A percentile compares a stretch with the other conserved stretches of the same genome.
Evolutionary conservation across 2,329 filamentous ascomycete species (phyloP).

Genomic region (Aspergillus neotritici): DNA sequence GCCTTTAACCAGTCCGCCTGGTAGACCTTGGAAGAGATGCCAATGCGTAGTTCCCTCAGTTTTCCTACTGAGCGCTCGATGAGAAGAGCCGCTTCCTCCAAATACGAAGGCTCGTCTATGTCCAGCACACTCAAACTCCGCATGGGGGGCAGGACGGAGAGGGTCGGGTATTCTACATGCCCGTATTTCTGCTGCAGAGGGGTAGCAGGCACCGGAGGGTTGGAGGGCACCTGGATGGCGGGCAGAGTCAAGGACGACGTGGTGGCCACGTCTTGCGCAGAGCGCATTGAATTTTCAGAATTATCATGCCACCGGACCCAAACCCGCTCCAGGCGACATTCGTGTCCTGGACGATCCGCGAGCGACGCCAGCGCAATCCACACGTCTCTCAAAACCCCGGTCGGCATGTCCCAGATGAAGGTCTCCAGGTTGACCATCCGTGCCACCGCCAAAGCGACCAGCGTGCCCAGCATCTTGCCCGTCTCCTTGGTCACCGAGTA

Average conservation of each 20-base stretch:
- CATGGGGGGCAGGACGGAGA: constrained; percentile 69
- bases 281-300: constrained; percentile 39
- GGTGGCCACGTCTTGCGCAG: constrained; percentile 10
- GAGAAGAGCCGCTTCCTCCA: constrained; percentile 75
- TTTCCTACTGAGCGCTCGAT: constrained; percentile 63
- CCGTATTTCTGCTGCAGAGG: constrained; percentile 48
- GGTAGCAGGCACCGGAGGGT: constrained; percentile 17
- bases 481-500: constrained; percentile 78
- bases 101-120: constrained; percentile 74
- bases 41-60: constrained; percentile 66
- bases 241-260: constrained; percentile 14
- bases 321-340: constrained; percentile 64
- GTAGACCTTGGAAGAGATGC: constrained; percentile 51
- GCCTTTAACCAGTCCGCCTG: constrained; percentile 26
- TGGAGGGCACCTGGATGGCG: constrained; percentile 12
- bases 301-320: constrained; percentile 85
- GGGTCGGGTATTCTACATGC: constrained; percentile 70
- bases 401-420: constrained; percentile 87
- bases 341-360: constrained; percentile 55
- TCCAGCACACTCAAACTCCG: constrained; percentile 72
- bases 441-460: constrained; percentile 72
- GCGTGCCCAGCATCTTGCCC: constrained; percentile 81
- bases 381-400: constrained; percentile 72
- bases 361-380: constrained; percentile 73
- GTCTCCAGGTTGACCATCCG: constrained; percentile 77